phyloP scores from a whole-genome alignment of 768 basidiomycete species.

The Russula olivacea region DNA sequence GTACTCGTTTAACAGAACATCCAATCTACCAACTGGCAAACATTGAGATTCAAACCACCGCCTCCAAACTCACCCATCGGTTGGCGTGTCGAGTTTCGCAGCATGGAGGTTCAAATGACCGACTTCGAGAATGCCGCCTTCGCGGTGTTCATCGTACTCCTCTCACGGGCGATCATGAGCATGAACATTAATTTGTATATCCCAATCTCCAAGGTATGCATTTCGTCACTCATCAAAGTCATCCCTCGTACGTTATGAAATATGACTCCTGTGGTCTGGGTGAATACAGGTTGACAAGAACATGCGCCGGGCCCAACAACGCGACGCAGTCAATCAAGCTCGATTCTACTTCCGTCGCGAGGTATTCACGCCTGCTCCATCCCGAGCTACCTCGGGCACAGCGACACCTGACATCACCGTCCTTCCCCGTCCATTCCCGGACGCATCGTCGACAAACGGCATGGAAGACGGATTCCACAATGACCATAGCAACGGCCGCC shows the following conservation, averaged over 20 bases:
- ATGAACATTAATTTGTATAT: constrained; percentile 94
- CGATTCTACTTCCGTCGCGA: constrained; percentile 90
- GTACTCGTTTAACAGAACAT: constrained; percentile 58
- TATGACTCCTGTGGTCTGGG: neutral
- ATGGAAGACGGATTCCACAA: constrained; percentile 24
- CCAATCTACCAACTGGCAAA: constrained; percentile 99
- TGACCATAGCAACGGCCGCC: neutral
- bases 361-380: constrained; percentile 51
- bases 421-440: constrained; percentile 26
- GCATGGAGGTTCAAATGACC: constrained; percentile 98
- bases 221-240: neutral
- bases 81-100: constrained; percentile 97
- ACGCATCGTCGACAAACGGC: constrained; percentile 30
- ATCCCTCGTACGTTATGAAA: neutral
- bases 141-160: constrained; percentile 87
- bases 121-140: constrained; percentile 99
- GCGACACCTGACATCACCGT: constrained; percentile 33
- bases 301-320: constrained; percentile 82
- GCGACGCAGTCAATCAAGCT: constrained; percentile 66
- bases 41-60: constrained; percentile 96
- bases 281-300: constrained; percentile 84
- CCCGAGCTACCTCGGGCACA: constrained; percentile 35
- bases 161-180: constrained; percentile 88
- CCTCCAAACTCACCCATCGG: constrained; percentile 89
- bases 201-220: constrained; percentile 85